These are phyloP conservation scores for Lizanozyma gosingica DNA, from an alignment of 1,139 yeast genomes.

Conservation along the genomic window DNA sequence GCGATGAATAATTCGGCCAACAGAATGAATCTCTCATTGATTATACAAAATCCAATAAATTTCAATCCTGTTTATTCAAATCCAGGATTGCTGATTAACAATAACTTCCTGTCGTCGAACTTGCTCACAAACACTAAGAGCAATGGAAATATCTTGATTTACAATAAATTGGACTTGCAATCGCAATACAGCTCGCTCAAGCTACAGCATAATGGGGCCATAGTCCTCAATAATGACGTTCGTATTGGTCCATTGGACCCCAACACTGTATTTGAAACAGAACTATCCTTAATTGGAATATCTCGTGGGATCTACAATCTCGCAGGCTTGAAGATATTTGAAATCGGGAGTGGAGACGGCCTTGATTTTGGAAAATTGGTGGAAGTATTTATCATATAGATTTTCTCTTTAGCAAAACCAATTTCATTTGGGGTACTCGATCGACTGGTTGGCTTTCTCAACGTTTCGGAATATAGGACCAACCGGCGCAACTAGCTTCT, in stretches of 20 bases:
- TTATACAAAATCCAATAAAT: slow-evolving; percentile 22
- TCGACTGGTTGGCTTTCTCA: slow-evolving; percentile 26
- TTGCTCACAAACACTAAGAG: slow-evolving; percentile 6
- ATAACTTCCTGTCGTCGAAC: slow-evolving; percentile 12
- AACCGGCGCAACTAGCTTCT: slow-evolving; percentile 15
- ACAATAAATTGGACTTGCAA: slow-evolving; percentile 18
- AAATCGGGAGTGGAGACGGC: slow-evolving; percentile 56
- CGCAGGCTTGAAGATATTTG: slow-evolving; percentile 58
- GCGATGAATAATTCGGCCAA: slow-evolving; percentile 50
- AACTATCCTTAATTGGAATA: slow-evolving; percentile 51
- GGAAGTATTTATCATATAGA: slow-evolving; percentile 52
- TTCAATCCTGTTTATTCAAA: slow-evolving; percentile 13
- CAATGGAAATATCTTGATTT: slow-evolving; percentile 11
- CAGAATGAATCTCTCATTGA: slow-evolving; percentile 36
- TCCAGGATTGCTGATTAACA: neutral
- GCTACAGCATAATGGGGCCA: slow-evolving; percentile 36
- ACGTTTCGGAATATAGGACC: slow-evolving; percentile 29
- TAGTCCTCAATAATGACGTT: slow-evolving; percentile 58
- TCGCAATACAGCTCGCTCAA: slow-evolving; percentile 27
- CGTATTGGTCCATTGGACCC: slow-evolving; percentile 57
- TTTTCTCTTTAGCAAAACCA: no score
- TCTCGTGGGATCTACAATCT: slow-evolving; percentile 58
- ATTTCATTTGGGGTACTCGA: slow-evolving; percentile 13
- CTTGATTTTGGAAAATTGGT: slow-evolving; percentile 64
- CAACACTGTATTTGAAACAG: slow-evolving; percentile 55